Conservation (phyloP, 78 protist species). For the Pigoraptor vietnamica region DNA sequence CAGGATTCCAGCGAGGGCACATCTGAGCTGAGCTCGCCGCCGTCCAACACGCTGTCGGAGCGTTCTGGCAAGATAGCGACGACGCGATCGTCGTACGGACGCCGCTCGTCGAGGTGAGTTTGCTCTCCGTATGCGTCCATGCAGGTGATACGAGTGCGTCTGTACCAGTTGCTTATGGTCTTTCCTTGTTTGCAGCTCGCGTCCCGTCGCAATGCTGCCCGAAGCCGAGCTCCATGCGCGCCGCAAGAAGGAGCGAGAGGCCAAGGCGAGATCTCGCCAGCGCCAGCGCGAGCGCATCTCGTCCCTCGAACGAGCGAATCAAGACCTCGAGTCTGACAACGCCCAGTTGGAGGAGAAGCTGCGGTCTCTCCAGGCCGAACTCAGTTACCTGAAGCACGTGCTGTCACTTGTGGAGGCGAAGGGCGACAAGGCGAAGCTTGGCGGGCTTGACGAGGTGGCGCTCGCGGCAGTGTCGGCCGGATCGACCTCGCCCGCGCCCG, state of each 20-base stretch:
- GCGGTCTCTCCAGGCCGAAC: background rate
- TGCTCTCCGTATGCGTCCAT: too few relatives aligned
- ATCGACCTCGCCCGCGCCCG: background rate
- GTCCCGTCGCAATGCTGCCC: background rate
- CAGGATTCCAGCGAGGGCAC: background rate
- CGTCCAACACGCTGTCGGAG: too few relatives aligned
- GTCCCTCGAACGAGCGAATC: background rate
- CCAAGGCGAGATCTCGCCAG: background rate
- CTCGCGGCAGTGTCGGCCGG: background rate
- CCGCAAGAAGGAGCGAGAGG: constrained; percentile 8
- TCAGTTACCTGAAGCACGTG: background rate
- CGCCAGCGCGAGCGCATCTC: background rate
- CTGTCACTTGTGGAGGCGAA: background rate
- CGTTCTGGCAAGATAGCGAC: background rate
- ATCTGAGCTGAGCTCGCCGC: background rate
- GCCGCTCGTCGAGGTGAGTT: background rate
- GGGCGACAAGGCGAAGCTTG: background rate
- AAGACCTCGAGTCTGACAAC: background rate
- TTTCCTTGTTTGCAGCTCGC: background rate
- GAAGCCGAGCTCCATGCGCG: background rate
- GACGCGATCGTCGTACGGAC: background rate
- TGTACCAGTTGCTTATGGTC: background rate
- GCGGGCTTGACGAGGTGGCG: background rate
- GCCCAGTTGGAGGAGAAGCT: background rate
- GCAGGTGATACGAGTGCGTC: too few relatives aligned